A percentile compares a stretch with the other conserved stretches of the same genome.
These are phyloP conservation scores for Syncephalastrum sp. DNA, from an alignment of 371 early-diverging fungal species.

Conservation along the genomic window DNA sequence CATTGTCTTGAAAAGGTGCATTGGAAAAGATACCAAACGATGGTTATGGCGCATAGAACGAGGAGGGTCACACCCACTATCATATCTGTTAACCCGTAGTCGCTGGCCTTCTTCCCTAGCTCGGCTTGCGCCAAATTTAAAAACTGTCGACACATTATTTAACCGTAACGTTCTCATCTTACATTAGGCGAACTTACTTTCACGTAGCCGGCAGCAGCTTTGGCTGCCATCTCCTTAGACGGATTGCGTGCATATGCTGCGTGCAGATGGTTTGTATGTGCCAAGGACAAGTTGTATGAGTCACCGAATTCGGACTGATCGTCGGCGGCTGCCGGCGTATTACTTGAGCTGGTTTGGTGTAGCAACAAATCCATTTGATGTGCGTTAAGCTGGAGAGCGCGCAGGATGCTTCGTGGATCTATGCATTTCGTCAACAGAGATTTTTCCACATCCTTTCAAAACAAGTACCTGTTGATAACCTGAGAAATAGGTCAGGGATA, in stretches of 20 bases:
- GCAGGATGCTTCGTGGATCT: slow-evolving; percentile 4
- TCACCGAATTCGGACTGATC: background rate
- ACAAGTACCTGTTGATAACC: background rate
- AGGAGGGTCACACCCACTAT: slow-evolving; percentile 34
- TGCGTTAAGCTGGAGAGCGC: slow-evolving; percentile 61
- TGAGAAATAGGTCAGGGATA: slow-evolving; percentile 63
- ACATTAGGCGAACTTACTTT: too few relatives aligned
- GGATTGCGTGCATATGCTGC: background rate
- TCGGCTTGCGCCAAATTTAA: slow-evolving; percentile 42
- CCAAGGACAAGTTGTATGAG: too few relatives aligned
- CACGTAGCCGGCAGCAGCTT: too few relatives aligned
- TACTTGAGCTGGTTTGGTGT: background rate
- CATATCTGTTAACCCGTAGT: slow-evolving; percentile 57
- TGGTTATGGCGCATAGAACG: slow-evolving; percentile 7
- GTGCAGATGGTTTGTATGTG: background rate
- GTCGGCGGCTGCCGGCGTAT: too few relatives aligned
- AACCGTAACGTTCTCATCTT: too few relatives aligned
- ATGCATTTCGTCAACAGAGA: background rate
- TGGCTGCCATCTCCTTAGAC: too few relatives aligned
- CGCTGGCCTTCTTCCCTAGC: slow-evolving; percentile 53
- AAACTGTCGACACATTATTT: slow-evolving; percentile 25
- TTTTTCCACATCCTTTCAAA: too few relatives aligned
- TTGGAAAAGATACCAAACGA: slow-evolving; percentile 3
- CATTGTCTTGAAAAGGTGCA: too few relatives aligned
- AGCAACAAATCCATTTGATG: slow-evolving; percentile 53